Base-by-base conservation (phyloP, 2,329 filamentous ascomycete genomes). In the Sporothrix protearum region DNA sequence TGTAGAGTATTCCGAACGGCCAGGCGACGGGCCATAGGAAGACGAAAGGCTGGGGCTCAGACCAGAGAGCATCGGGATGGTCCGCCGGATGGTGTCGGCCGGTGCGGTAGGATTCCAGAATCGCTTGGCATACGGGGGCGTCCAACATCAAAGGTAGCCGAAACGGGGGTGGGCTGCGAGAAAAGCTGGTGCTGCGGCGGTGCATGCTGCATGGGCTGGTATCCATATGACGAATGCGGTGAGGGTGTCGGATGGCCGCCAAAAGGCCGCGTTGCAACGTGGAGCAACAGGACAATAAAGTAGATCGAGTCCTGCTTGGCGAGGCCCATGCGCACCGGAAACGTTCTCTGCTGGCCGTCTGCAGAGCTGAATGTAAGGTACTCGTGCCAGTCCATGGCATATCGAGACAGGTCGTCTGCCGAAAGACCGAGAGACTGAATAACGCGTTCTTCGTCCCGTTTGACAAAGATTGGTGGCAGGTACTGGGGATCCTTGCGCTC, bases 241-340 rank as follows among this genome's bases (percentile, higher is more conserved):
- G 85, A 83, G 3, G 83, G 82, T 2, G 83, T 82, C 3, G 82
- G 81, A 68, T 84, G 84, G 36, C 82, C 79, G 59, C 80, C 80
- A 19, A 9, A 22, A 3, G 80, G 77, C 49, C 81, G 81, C 2
- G 80, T 72, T 0, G 78, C 77, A 0, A 81, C 74, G 33, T 75
- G 80, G 72, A 89, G 76, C 53, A 84, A 75, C 70, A 89, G 75
- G 8, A 89, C 85, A 55, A 90, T 83, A 74, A 89, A 89, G 77
- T 88, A 90, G 72, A 89, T 87, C 51, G 87, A 88, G 3, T 87
- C 86, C 73, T 85, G 85, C 75, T 88, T 90, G 14, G 84, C 86
- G 39, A 90, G 81, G 0, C 87, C 87, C 49, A 89, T 76, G 1
- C 85, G 85, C 39, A 88, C 80, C 1, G 83, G 80, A 72, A 85